Percentiles rank a stretch among this genome's conserved stretches.
Conservation (phyloP, 2,329 filamentous ascomycete genomes). For the Fusarium aywerte region DNA sequence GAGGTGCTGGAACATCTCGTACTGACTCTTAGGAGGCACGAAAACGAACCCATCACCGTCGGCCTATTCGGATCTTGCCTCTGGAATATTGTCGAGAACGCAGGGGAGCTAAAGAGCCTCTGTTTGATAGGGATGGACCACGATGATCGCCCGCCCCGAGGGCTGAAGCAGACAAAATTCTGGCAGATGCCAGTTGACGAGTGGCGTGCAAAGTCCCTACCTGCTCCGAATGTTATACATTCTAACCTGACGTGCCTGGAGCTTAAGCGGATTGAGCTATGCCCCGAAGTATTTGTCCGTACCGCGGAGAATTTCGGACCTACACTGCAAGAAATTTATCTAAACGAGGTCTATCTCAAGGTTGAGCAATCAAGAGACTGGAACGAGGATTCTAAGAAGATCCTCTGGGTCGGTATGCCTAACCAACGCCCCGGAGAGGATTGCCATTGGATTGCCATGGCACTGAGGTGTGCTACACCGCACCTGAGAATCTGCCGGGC, state of each 20-base stretch:
- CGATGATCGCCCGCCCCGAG: slow-evolving; percentile 52
- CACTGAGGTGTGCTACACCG: slow-evolving; percentile 51
- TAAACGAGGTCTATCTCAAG: slow-evolving; percentile 60
- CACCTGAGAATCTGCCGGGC: slow-evolving; percentile 57
- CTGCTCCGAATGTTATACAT: slow-evolving; percentile 51
- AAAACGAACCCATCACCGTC: slow-evolving; percentile 50
- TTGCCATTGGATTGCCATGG: slow-evolving; percentile 57
- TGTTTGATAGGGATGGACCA: slow-evolving; percentile 60
- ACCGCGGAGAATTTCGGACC: slow-evolving; percentile 51
- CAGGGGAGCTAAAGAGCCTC: slow-evolving; percentile 57
- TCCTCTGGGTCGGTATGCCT: slow-evolving; percentile 59
- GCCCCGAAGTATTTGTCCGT: slow-evolving; percentile 51
- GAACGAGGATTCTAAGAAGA: slow-evolving; percentile 50
- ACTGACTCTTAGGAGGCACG: slow-evolving; percentile 59
- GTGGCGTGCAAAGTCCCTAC: slow-evolving; percentile 55
- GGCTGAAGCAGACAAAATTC: slow-evolving; percentile 53
- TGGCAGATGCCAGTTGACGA: slow-evolving; percentile 52
- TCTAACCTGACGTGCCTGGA: slow-evolving; percentile 57
- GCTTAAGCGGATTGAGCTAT: slow-evolving; percentile 56
- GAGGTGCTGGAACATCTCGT: slow-evolving; percentile 57
- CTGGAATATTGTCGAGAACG: slow-evolving; percentile 62
- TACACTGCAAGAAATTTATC: slow-evolving; percentile 57
- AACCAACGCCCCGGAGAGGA: slow-evolving; percentile 54
- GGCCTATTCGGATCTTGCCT: slow-evolving; percentile 57
- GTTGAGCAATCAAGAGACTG: slow-evolving; percentile 51